Evolutionary conservation across 2,329 filamentous ascomycete genomes (phyloP).

Genomic region (Sporothrix mexicana): DNA sequence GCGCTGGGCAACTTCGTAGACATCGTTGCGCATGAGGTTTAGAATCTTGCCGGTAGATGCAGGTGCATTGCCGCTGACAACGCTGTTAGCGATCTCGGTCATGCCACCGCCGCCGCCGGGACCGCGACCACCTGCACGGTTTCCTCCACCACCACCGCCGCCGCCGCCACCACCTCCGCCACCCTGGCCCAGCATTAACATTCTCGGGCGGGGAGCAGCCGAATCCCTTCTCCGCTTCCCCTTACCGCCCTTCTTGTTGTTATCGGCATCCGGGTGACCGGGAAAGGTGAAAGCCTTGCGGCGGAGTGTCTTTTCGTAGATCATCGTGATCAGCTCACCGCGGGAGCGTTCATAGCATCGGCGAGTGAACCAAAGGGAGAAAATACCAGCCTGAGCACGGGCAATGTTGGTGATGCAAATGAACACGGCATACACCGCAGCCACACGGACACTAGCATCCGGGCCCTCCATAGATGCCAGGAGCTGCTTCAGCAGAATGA

Average conservation of each 20-base stretch:
- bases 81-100: conserved; percentile 26
- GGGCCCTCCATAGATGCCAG: conserved; percentile 68
- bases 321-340: conserved; percentile 79
- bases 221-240: conserved; percentile 36
- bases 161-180: conserved; percentile 13
- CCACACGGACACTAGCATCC: conserved; percentile 56
- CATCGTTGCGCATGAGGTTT: conserved; percentile 82
- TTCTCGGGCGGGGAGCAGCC: conserved; percentile 27
- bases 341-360: conserved; percentile 82
- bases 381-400: conserved; percentile 68
- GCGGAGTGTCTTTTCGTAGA: conserved; percentile 59
- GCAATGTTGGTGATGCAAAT: conserved; percentile 66
- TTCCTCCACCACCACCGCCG: conserved; percentile 18
- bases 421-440: conserved; percentile 69
- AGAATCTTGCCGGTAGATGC: conserved; percentile 90
- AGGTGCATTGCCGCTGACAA: conserved; percentile 49
- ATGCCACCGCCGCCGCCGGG: conserved; percentile 32
- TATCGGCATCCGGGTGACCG: conserved; percentile 43
- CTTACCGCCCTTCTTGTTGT: conserved; percentile 41
- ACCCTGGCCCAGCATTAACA: not conserved
- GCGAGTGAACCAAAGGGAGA: conserved; percentile 81
- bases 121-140: conserved; percentile 22
- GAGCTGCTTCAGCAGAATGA: conserved; percentile 74
- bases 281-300: conserved; percentile 74
- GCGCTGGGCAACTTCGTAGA: conserved; percentile 79